phyloP scores from a whole-genome alignment of 805 yeast genomes.

The Spathaspora hagerdaliae region DNA sequence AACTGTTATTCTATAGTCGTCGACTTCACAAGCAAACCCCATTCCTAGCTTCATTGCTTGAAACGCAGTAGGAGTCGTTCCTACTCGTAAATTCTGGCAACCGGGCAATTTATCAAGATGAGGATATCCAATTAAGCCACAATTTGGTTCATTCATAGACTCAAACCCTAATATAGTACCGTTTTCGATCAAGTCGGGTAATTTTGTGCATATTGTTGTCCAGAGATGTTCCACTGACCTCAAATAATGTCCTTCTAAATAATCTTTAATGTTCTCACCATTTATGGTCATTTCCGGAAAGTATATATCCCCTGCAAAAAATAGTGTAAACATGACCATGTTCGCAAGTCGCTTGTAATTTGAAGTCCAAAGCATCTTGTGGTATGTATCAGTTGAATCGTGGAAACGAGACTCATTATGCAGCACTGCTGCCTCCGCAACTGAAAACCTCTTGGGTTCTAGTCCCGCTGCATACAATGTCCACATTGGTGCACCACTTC shows the following conservation, averaged over 20 bases:
- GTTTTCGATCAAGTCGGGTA: conserved; percentile 31
- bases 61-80: conserved; percentile 78
- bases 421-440: conserved; percentile 74
- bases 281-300: conserved; percentile 75
- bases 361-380: conserved; percentile 92
- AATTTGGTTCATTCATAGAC: conserved; percentile 79
- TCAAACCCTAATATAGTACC: conserved; percentile 76
- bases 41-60: conserved; percentile 73
- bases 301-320: conserved; percentile 72
- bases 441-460: conserved; percentile 66
- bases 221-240: conserved; percentile 44
- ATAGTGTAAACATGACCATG: conserved; percentile 78
- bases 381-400: conserved; percentile 41
- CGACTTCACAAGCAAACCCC: conserved; percentile 70
- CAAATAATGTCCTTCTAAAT: conserved; percentile 60
- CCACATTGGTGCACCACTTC: conserved; percentile 95
- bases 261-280: conserved; percentile 74
- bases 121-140: conserved; percentile 65
- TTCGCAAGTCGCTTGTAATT: conserved; percentile 76
- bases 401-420: conserved; percentile 50
- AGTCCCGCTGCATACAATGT: conserved; percentile 86
- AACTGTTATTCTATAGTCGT: conserved; percentile 62
- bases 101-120: conserved; percentile 55
- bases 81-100: conserved; percentile 64
- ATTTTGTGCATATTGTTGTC: conserved; percentile 19